Percentiles rank a stretch among this genome's conserved stretches.
Evolutionary conservation across 225 moss, liverwort and hornwort species (phyloP).

Genomic region (Pleurozium schreberi): DNA sequence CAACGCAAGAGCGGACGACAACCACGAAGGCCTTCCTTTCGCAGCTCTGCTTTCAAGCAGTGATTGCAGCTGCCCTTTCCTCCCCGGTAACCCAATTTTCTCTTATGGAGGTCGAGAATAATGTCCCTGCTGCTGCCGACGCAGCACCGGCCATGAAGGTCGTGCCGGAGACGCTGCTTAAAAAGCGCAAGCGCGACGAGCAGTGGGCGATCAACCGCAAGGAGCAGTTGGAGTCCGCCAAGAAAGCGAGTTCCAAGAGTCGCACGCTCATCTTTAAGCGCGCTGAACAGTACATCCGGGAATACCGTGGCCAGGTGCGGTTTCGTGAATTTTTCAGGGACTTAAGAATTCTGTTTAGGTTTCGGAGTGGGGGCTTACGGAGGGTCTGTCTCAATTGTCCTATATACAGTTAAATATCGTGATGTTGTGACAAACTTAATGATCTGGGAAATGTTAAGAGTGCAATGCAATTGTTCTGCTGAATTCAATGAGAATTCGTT

Average conservation of each 20-base stretch:
- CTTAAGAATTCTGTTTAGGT: not conserved
- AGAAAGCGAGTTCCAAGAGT: slow-evolving; percentile 17
- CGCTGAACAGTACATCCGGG: slow-evolving; percentile 47
- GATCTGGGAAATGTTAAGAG: not conserved
- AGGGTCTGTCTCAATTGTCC: not conserved
- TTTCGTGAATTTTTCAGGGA: not conserved
- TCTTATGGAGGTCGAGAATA: not conserved
- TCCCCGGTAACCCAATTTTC: not conserved
- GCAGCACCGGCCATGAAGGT: not conserved
- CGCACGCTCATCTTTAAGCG: slow-evolving; percentile 52
- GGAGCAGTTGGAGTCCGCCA: slow-evolving; percentile 23
- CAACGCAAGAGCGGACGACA: not conserved
- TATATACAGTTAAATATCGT: no score
- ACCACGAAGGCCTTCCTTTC: not conserved
- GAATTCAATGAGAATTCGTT: not conserved
- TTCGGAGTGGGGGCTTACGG: not conserved
- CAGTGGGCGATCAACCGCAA: slow-evolving; percentile 47
- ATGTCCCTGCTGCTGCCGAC: not conserved
- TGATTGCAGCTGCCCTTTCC: not conserved
- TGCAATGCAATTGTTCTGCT: not conserved
- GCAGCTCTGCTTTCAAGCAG: not conserved
- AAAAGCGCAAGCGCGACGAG: slow-evolving; percentile 70
- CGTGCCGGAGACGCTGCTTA: slow-evolving; percentile 52
- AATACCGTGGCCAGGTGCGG: slow-evolving; percentile 36
- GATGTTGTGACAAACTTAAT: not conserved